phyloP scores from a whole-genome alignment of 257 asterid species.

The Solanum chiquidenum region DNA sequence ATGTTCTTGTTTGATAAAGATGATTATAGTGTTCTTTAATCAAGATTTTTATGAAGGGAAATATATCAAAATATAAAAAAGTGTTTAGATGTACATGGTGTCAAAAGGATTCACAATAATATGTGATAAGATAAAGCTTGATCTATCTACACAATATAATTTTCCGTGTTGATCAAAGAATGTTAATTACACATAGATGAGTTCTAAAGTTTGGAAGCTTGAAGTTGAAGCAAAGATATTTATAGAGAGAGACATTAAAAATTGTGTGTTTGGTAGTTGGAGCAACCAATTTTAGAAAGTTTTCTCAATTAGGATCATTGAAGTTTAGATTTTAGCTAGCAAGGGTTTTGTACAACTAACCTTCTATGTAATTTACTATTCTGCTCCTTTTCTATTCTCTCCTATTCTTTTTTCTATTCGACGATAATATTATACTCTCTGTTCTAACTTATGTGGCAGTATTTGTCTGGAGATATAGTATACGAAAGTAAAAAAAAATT shows the following conservation, averaged over 20 bases:
- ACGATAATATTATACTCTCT: not conserved
- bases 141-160: not conserved
- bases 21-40: not conserved
- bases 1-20: not conserved
- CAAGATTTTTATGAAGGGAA: not conserved
- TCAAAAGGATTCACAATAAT: too few relatives aligned
- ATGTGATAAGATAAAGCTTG: not conserved
- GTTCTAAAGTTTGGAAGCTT: not conserved
- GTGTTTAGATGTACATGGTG: not conserved
- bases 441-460: not conserved
- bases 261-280: conserved; percentile 14
- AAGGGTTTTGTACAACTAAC: conserved; percentile 11
- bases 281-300: conserved; percentile 9
- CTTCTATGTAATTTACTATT: not conserved
- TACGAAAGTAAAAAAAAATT: not conserved
- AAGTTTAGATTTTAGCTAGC: conserved; percentile 6
- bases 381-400: not conserved
- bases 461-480: not conserved
- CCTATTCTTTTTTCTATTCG: not conserved
- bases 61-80: too few relatives aligned
- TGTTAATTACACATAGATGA: not conserved
- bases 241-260: not conserved
- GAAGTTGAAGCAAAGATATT: not conserved
- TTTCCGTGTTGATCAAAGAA: not conserved
- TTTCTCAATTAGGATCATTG: conserved; percentile 17